Conservation (phyloP, 1,139 yeast species). For the Yamadazyma trypodendri region DNA sequence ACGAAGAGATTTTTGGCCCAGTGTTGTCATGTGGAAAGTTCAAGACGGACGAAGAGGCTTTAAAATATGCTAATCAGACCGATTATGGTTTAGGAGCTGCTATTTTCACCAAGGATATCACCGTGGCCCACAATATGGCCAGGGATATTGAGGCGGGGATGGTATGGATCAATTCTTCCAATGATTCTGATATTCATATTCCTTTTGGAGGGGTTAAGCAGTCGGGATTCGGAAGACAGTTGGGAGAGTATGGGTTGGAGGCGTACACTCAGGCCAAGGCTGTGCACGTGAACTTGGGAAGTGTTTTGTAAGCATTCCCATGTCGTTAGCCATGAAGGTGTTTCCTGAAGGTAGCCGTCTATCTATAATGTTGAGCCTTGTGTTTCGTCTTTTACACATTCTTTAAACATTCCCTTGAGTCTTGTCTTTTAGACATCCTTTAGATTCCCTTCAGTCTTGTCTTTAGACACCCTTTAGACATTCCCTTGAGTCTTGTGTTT, state of each 20-base stretch:
- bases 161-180: slow-evolving; percentile 66
- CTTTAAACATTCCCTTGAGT: too few species aligned
- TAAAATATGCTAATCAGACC: slow-evolving; percentile 49
- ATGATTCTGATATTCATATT: slow-evolving; percentile 70
- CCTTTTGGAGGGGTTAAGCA: slow-evolving; percentile 81
- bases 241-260: slow-evolving; percentile 78
- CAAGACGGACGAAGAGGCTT: slow-evolving; percentile 51
- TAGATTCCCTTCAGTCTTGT: too few species aligned
- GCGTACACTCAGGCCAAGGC: slow-evolving; percentile 81
- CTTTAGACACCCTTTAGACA: too few species aligned
- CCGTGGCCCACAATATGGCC: slow-evolving; percentile 46
- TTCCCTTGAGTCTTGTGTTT: too few species aligned
- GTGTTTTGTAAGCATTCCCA: not conserved
- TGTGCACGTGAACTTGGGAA: slow-evolving; percentile 64
- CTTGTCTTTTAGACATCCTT: too few species aligned
- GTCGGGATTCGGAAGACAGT: slow-evolving; percentile 87
- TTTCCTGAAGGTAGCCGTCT: too few species aligned
- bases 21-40: slow-evolving; percentile 56
- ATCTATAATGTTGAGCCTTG: too few species aligned
- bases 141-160: slow-evolving; percentile 50
- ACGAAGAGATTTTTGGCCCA: slow-evolving; percentile 63
- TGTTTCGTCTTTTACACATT: too few species aligned
- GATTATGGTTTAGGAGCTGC: slow-evolving; percentile 70
- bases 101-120: slow-evolving; percentile 63
- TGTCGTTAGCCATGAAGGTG: not conserved